phyloP scores from a whole-genome alignment of 192 early-diverging fungal species.

The Entomortierella parvispora region DNA sequence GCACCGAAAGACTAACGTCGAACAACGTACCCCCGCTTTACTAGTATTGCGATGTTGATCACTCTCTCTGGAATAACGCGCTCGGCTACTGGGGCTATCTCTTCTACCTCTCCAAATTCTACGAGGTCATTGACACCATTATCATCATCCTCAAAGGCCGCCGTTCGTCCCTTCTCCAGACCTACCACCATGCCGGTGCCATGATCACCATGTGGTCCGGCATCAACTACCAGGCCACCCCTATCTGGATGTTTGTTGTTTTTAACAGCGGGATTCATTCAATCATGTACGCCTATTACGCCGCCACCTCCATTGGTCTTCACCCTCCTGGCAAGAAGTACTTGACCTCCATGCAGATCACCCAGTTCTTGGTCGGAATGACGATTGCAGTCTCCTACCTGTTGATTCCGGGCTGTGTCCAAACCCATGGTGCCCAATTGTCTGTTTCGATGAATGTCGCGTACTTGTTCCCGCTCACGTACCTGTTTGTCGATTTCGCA shows the following conservation, averaged over 20 bases:
- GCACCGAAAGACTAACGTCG: too few relatives aligned
- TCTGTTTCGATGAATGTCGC: conserved; percentile 65
- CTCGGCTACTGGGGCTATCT: conserved; percentile 81
- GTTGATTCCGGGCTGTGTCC: conserved; percentile 61
- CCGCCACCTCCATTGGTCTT: conserved; percentile 71
- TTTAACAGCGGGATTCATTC: conserved; percentile 85
- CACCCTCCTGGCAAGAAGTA: conserved; percentile 78
- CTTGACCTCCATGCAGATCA: conserved; percentile 79
- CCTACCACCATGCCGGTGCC: conserved; percentile 83
- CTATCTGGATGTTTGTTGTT: conserved; percentile 78
- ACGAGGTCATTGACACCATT: conserved; percentile 84
- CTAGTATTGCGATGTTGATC: conserved; percentile 67
- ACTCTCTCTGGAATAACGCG: conserved; percentile 66
- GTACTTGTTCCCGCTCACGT: conserved; percentile 75
- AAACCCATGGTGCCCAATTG: conserved; percentile 50
- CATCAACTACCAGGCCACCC: conserved; percentile 66
- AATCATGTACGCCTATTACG: conserved; percentile 85
- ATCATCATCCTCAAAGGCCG: conserved; percentile 81
- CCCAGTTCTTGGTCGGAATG: conserved; percentile 79
- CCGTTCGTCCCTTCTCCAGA: conserved; percentile 75
- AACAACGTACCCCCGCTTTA: too few relatives aligned
- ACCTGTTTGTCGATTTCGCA: conserved; percentile 80
- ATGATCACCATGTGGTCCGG: conserved; percentile 79
- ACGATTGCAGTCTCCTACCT: conserved; percentile 70
- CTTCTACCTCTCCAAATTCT: conserved; percentile 80